These are phyloP conservation scores for Calonectria pseudoreteaudii DNA, from an alignment of 2,329 filamentous ascomycete genomes.

Conservation along the genomic window DNA sequence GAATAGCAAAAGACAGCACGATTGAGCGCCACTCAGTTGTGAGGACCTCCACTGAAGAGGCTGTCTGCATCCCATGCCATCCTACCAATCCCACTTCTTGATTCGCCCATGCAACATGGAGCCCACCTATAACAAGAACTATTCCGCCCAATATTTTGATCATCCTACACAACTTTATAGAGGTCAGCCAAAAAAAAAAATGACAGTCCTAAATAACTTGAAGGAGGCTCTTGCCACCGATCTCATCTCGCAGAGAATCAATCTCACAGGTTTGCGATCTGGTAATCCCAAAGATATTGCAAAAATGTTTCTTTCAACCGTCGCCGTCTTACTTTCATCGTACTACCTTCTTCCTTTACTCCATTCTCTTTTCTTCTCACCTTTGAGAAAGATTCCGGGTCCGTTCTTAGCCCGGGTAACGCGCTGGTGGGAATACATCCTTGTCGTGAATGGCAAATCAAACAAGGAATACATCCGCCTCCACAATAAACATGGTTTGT, in stretches of 20 bases:
- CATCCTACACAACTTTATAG: neutral
- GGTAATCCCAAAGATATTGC: neutral
- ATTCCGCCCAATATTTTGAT: neutral
- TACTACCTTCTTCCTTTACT: neutral
- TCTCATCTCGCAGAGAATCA: neutral
- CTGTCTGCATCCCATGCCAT: neutral
- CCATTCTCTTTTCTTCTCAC: neutral
- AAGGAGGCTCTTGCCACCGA: neutral
- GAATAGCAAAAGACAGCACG: neutral
- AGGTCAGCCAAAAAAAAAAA: neutral
- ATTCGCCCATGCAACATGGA: neutral
- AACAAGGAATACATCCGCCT: neutral
- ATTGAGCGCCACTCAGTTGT: neutral
- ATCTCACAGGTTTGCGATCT: neutral
- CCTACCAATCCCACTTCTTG: neutral
- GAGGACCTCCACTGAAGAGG: neutral
- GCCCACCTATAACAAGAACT: neutral
- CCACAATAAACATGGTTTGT: neutral
- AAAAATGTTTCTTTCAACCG: neutral
- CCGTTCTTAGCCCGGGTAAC: neutral
- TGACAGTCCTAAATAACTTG: neutral
- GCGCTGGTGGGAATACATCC: neutral
- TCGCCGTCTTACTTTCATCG: neutral
- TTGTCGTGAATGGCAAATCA: neutral
- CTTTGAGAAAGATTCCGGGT: neutral